phyloP scores from a whole-genome alignment of 169 alveolate species.

The Perkinsus marinus region DNA sequence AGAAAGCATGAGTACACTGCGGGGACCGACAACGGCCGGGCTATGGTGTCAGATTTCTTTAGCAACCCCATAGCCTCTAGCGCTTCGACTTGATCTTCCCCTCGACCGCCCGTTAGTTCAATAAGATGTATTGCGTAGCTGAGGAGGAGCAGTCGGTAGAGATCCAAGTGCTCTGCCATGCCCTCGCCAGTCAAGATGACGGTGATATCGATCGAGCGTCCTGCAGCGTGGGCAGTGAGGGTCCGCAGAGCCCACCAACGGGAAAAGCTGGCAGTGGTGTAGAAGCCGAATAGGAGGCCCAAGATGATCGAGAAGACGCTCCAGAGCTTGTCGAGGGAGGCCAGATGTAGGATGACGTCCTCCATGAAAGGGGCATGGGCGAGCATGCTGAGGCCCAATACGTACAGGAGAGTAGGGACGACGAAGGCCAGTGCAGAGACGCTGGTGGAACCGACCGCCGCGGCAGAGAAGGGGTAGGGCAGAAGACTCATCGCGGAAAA shows the following conservation, averaged over 20 bases:
- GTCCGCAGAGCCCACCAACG: background rate
- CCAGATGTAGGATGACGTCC: background rate
- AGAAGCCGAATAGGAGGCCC: background rate
- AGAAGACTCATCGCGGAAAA: background rate
- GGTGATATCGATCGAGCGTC: background rate
- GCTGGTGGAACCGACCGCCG: background rate
- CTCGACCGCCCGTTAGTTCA: background rate
- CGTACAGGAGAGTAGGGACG: background rate
- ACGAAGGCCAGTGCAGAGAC: background rate
- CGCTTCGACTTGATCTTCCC: background rate
- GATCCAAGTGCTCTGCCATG: background rate
- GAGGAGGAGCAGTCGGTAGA: background rate
- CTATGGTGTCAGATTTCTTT: background rate
- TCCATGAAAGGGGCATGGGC: background rate
- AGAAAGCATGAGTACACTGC: background rate
- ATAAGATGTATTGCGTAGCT: background rate
- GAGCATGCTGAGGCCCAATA: background rate
- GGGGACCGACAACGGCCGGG: background rate
- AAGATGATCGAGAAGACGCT: background rate
- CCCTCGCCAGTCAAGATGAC: background rate
- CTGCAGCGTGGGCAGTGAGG: background rate
- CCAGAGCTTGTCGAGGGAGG: background rate
- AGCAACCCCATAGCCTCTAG: background rate
- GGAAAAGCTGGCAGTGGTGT: background rate
- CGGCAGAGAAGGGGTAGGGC: background rate